These are phyloP conservation scores for Eutypa lata DNA, from an alignment of 2,329 filamentous ascomycete species.

Conservation along the genomic window DNA sequence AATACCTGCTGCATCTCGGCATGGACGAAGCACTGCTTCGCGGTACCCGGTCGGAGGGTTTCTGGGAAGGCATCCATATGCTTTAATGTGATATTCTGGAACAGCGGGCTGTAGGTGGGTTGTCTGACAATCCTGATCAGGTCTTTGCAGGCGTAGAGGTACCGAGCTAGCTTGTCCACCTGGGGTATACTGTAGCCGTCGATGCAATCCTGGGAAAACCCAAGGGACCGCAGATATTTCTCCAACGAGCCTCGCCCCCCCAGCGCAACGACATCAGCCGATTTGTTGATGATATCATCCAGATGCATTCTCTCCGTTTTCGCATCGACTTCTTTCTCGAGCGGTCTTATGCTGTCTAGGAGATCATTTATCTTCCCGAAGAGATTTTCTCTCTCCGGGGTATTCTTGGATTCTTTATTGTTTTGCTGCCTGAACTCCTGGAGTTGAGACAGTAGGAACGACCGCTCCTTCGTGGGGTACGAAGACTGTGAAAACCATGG, in stretches of 20 bases:
- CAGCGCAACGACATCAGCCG: neutral
- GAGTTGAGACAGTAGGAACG: neutral
- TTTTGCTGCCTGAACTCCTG: neutral
- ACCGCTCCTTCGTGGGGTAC: neutral
- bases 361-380: neutral
- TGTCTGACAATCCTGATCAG: neutral
- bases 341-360: neutral
- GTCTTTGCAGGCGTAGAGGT: slow-evolving; percentile 1
- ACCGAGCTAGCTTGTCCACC: slow-evolving; percentile 7
- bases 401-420: neutral
- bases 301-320: neutral
- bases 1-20: slow-evolving; percentile 18
- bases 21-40: slow-evolving; percentile 2
- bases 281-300: neutral
- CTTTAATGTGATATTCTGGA: neutral
- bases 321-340: neutral
- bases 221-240: neutral
- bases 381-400: neutral
- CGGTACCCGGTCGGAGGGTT: neutral
- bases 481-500: neutral
- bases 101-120: neutral
- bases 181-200: neutral
- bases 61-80: neutral
- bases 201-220: neutral
- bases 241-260: neutral